A percentile compares a stretch with the other conserved stretches of the same genome.
phyloP scores from a whole-genome alignment of 2,329 filamentous ascomycete genomes.

The Arthrobotrys sinensis region DNA sequence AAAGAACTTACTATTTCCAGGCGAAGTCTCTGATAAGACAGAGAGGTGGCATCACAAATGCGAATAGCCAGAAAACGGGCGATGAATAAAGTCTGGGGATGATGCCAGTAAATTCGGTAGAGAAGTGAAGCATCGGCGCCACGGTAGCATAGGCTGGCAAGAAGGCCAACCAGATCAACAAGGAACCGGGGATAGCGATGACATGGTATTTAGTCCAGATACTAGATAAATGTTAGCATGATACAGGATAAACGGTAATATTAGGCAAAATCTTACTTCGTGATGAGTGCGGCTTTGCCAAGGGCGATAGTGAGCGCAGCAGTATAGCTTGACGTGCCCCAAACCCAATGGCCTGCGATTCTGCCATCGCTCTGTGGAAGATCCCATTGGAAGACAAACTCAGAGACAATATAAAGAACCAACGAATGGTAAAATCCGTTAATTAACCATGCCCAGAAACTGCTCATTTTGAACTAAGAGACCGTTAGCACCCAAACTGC shows the following conservation, averaged over 20 bases:
- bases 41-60: conserved; percentile 81
- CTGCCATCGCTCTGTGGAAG: conserved; percentile 83
- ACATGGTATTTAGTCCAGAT: conserved; percentile 99
- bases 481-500: conserved; percentile 16
- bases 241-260: not conserved
- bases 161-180: conserved; percentile 92
- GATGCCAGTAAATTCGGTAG: conserved; percentile 86
- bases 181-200: conserved; percentile 92
- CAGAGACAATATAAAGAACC: conserved; percentile 92
- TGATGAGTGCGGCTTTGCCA: conserved; percentile 93
- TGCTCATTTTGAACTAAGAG: conserved; percentile 82
- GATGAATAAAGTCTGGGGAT: conserved; percentile 84
- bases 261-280: conserved; percentile 71
- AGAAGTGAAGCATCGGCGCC: conserved; percentile 85
- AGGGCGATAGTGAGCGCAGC: conserved; percentile 93
- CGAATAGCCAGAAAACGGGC: conserved; percentile 92
- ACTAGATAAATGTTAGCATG: conserved; percentile 59
- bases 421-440: conserved; percentile 83
- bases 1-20: conserved; percentile 83
- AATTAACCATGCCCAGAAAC: conserved; percentile 91
- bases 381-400: conserved; percentile 86
- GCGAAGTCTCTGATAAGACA: conserved; percentile 90
- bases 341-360: conserved; percentile 94
- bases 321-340: conserved; percentile 95
- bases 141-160: conserved; percentile 88